These are phyloP conservation scores for Spergularia azorica DNA, from an alignment of 179 eudicot genomes.

Conservation along the genomic window DNA sequence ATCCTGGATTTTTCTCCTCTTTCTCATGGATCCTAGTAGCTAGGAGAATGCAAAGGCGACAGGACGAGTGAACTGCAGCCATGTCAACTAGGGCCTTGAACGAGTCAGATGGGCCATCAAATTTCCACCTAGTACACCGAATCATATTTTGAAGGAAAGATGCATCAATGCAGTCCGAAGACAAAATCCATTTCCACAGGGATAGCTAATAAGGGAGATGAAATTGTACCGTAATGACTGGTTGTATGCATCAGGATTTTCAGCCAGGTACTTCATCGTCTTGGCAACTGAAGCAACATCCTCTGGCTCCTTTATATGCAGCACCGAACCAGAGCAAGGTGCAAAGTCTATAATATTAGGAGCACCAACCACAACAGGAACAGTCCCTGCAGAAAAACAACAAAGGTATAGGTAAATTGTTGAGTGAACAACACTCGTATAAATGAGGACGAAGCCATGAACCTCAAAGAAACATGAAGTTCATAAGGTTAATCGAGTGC, in stretches of 20 bases:
- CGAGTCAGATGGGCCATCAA: constrained; percentile 88
- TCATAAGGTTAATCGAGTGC: not conserved
- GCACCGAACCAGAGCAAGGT: constrained; percentile 66
- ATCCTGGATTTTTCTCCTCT: constrained; percentile 56
- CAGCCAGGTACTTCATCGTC: constrained; percentile 78
- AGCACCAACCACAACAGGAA: constrained; percentile 95
- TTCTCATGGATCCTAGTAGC: constrained; percentile 70
- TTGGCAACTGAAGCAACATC: constrained; percentile 70
- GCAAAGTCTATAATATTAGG: constrained; percentile 94
- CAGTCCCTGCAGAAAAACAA: constrained; percentile 47
- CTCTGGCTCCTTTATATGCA: constrained; percentile 73
- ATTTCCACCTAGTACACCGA: constrained; percentile 71
- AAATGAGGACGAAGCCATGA: not conserved
- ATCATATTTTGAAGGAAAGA: not conserved
- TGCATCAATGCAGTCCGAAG: not conserved
- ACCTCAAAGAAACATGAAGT: not conserved
- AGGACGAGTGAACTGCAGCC: constrained; percentile 98
- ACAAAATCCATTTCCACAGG: not conserved
- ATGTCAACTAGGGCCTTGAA: constrained; percentile 95
- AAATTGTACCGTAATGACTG: constrained; percentile 63
- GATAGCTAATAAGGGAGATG: not conserved
- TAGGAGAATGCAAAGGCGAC: constrained; percentile 82
- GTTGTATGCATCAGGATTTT: constrained; percentile 72
- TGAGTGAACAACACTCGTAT: not conserved
- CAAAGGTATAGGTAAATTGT: not conserved